Evolutionary conservation across 2,329 filamentous ascomycete genomes (phyloP).

Genomic region (Leptographium radiaticola): DNA sequence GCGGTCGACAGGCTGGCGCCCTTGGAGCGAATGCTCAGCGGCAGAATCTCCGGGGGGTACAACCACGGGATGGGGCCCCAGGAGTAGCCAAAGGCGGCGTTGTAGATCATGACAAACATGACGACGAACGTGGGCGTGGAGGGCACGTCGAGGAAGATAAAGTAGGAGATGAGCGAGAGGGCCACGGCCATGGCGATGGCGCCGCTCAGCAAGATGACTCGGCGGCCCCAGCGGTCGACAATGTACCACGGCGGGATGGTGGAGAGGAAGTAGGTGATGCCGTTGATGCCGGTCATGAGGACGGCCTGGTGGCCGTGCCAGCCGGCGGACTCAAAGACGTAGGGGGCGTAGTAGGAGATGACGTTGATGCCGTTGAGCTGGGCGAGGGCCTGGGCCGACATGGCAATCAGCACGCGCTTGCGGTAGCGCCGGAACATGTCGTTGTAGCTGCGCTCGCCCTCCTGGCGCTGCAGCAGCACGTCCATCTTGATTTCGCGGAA

Average conservation of each 20-base stretch:
- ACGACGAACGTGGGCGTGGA: slow-evolving; percentile 77
- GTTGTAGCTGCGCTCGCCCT: slow-evolving; percentile 78
- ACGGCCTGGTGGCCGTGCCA: slow-evolving; percentile 85
- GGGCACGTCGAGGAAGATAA: slow-evolving; percentile 73
- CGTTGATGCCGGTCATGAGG: slow-evolving; percentile 95
- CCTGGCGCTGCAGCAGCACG: slow-evolving; percentile 82
- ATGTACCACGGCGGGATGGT: slow-evolving; percentile 96
- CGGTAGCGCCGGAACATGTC: slow-evolving; percentile 94
- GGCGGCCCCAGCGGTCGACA: slow-evolving; percentile 81
- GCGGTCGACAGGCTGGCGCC: slow-evolving; percentile 93
- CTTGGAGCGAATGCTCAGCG: slow-evolving; percentile 91
- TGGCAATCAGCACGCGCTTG: slow-evolving; percentile 92
- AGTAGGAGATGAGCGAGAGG: slow-evolving; percentile 84
- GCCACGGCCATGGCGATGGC: slow-evolving; percentile 83
- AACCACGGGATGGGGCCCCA: slow-evolving; percentile 98
- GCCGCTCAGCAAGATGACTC: slow-evolving; percentile 78
- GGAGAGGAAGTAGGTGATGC: slow-evolving; percentile 71
- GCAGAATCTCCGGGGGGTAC: slow-evolving; percentile 96
- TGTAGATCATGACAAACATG: slow-evolving; percentile 95
- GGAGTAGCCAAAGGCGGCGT: slow-evolving; percentile 84
- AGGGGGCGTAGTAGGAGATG: slow-evolving; percentile 95
- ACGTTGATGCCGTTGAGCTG: slow-evolving; percentile 99
- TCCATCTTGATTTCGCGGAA: slow-evolving; percentile 99
- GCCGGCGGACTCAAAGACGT: slow-evolving; percentile 94
- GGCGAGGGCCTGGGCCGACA: slow-evolving; percentile 92